These are phyloP conservation scores for Brassica incana DNA, from an alignment of 345 rosid genomes.

Conservation along the genomic window DNA sequence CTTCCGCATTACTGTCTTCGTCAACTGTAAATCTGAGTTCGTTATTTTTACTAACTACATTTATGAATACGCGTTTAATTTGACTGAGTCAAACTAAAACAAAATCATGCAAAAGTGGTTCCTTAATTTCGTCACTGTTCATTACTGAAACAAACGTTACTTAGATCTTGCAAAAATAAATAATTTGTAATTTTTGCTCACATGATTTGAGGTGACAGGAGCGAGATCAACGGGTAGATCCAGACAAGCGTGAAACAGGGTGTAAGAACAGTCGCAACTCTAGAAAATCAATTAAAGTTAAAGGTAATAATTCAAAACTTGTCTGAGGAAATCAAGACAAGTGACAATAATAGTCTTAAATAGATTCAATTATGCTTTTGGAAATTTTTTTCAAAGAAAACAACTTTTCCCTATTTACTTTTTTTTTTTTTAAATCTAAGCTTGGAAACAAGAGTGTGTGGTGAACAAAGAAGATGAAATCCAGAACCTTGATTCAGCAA, in stretches of 20 bases:
- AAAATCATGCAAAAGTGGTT: conserved; percentile 17
- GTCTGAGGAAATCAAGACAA: conserved; percentile 17
- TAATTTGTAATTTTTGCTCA: background rate
- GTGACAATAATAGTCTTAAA: conserved; percentile 3
- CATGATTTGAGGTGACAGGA: conserved; percentile 55
- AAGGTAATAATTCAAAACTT: conserved; percentile 47
- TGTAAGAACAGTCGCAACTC: conserved; percentile 49
- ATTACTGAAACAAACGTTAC: background rate
- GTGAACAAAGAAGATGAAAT: conserved; percentile 48
- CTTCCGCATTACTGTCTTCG: conserved; percentile 8
- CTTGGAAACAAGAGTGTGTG: conserved; percentile 52
- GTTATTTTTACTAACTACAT: background rate
- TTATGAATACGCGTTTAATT: background rate
- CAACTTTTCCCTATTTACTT: conserved; percentile 21
- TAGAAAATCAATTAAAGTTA: conserved; percentile 57
- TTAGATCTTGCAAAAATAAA: conserved; percentile 26
- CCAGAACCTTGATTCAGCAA: conserved; percentile 64
- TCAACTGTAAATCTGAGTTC: conserved; percentile 9
- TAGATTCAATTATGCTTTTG: conserved; percentile 30
- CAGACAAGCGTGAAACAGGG: conserved; percentile 55
- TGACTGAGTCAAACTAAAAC: conserved; percentile 22
- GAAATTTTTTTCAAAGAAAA: background rate
- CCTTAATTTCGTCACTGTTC: background rate
- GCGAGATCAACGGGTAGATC: conserved; percentile 48
- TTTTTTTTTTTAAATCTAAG: conserved; percentile 33